Evolutionary conservation across 75 land plant species (phyloP).

Genomic region (Sequoiadendron giganteum): DNA sequence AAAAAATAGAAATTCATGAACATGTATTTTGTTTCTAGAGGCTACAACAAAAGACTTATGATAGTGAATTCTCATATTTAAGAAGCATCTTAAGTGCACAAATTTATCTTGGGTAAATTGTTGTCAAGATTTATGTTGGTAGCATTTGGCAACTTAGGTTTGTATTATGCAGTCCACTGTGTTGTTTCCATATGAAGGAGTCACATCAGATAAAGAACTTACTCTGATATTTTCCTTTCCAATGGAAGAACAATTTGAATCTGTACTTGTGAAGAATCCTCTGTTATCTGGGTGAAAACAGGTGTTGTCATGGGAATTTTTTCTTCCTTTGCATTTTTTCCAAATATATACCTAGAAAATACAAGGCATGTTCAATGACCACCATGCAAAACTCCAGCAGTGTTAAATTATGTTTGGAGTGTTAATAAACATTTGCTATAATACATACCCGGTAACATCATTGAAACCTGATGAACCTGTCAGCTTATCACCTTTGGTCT

Average conservation of each 20-base stretch:
- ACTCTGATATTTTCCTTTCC: conserved; percentile 51
- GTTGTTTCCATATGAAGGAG: background rate
- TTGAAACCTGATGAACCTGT: conserved; percentile 89
- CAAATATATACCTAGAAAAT: conserved; percentile 80
- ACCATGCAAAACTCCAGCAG: background rate
- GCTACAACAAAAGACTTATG: background rate
- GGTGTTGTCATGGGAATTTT: conserved; percentile 98
- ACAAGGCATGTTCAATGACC: background rate
- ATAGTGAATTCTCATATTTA: background rate
- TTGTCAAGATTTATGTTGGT: no score
- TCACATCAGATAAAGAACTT: conserved; percentile 6
- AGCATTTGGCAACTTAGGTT: background rate
- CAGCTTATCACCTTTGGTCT: conserved; percentile 71
- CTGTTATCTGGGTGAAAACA: conserved; percentile 71
- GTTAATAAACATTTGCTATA: background rate
- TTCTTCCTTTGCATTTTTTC: conserved; percentile 73
- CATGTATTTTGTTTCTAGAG: background rate
- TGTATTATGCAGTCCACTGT: background rate
- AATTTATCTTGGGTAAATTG: no score
- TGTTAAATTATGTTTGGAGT: background rate
- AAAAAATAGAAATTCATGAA: background rate
- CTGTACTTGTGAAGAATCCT: conserved; percentile 44
- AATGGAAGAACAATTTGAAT: conserved; percentile 88
- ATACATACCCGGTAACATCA: conserved; percentile 75
- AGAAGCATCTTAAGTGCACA: background rate